A percentile compares a stretch with the other conserved stretches of the same genome.
Evolutionary conservation across 495 filamentous ascomycete species (phyloP).

Genomic region (Penicillium subrubescens): DNA sequence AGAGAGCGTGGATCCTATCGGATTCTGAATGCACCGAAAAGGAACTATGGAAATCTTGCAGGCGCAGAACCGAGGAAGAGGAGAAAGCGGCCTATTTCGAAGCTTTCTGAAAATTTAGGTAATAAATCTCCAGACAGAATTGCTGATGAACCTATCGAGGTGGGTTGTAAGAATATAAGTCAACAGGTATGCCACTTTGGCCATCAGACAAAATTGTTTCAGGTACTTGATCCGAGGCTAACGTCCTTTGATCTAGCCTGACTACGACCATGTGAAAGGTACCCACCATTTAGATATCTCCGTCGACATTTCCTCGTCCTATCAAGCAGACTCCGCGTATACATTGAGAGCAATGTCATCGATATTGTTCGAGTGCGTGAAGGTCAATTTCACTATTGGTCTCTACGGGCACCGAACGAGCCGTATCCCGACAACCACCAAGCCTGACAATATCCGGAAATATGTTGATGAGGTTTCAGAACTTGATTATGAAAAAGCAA

Average conservation of each 20-base stretch:
- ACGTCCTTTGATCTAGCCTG: background rate
- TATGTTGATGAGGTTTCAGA: constrained; percentile 9
- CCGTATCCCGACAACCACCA: constrained; percentile 6
- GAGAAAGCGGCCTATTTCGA: too few relatives aligned
- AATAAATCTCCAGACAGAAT: background rate
- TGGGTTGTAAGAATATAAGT: background rate
- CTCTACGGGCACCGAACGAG: constrained; percentile 11
- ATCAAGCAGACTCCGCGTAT: constrained; percentile 11
- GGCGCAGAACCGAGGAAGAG: too few relatives aligned
- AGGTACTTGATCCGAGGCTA: background rate
- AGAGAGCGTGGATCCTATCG: too few relatives aligned
- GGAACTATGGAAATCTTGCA: too few relatives aligned
- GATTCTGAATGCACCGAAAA: too few relatives aligned
- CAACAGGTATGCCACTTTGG: background rate
- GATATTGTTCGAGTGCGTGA: constrained; percentile 12
- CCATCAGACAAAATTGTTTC: background rate
- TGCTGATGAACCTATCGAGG: background rate
- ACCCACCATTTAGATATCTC: background rate
- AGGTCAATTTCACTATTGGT: constrained; percentile 11
- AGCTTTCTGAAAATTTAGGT: background rate
- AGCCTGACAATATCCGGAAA: constrained; percentile 6
- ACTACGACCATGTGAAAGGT: background rate
- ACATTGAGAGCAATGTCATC: constrained; percentile 7
- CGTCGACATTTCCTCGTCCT: constrained; percentile 3
- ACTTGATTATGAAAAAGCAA: constrained; percentile 17